Evolutionary conservation across 1,284 basidiomycete species (phyloP).

Genomic region (Lentinula novae-zelandiae): DNA sequence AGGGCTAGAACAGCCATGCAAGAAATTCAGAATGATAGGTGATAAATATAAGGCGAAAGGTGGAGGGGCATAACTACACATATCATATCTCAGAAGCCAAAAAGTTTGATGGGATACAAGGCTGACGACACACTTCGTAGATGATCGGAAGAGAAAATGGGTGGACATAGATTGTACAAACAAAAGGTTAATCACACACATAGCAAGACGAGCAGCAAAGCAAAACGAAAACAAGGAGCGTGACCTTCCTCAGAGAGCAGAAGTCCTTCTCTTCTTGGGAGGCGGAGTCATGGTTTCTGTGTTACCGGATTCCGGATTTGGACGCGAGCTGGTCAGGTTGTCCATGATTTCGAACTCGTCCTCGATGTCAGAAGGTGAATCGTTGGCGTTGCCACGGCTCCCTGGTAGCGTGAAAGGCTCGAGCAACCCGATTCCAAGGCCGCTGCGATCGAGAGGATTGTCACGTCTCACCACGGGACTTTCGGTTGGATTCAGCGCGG

Average conservation of each 20-base stretch:
- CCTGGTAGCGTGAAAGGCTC: conserved; percentile 43
- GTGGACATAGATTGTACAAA: conserved; percentile 12
- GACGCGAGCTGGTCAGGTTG: conserved; percentile 19
- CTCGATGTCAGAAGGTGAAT: conserved; percentile 6
- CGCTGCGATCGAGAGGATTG: conserved; percentile 31
- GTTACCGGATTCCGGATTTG: conserved; percentile 6
- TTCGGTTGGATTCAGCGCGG: conserved; percentile 30
- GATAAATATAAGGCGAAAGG: conserved; percentile 12
- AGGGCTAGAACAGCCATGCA: neutral
- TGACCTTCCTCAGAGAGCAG: conserved; percentile 12
- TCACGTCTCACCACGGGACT: conserved; percentile 58
- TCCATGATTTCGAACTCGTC: conserved; percentile 31
- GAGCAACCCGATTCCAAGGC: conserved; percentile 50
- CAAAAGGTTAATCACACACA: conserved; percentile 11
- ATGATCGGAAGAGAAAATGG: conserved; percentile 1
- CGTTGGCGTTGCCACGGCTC: neutral
- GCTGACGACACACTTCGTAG: conserved; percentile 4
- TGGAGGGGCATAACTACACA: conserved; percentile 6
- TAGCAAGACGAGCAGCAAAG: conserved; percentile 12
- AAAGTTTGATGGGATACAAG: conserved; percentile 6
- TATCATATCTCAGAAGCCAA: conserved; percentile 5
- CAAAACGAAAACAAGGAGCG: conserved; percentile 17
- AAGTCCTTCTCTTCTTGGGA: conserved; percentile 40
- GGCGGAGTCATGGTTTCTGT: conserved; percentile 34
- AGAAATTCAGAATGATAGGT: conserved; percentile 7